Evolutionary conservation across 2,329 filamentous ascomycete species (phyloP).

Genomic region (Diaporthe ilicicola): DNA sequence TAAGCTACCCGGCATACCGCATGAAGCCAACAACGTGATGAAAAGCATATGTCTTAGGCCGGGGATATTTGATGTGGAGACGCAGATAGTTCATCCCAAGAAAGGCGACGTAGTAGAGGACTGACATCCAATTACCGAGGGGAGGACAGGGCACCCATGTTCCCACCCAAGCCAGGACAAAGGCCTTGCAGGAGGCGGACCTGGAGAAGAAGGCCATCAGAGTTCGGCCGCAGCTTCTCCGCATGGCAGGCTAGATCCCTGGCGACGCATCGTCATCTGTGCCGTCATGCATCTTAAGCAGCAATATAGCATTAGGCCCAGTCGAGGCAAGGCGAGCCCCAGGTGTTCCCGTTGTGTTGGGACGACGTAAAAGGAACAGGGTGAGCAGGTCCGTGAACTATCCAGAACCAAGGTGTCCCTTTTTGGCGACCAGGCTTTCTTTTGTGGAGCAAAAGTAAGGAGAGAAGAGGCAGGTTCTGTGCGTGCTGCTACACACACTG

Average conservation of each 20-base stretch:
- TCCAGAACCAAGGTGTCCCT: not conserved
- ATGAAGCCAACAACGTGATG: constrained; percentile 3
- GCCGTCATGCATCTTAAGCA: constrained; percentile 10
- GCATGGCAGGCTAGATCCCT: constrained; percentile 17
- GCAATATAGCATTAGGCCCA: not conserved
- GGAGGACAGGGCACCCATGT: constrained; percentile 5
- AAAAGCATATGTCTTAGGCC: constrained; percentile 16
- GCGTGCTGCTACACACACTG: not conserved
- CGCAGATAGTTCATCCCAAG: constrained; percentile 18
- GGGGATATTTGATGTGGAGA: constrained; percentile 21
- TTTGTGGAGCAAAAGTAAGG: not conserved
- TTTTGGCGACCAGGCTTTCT: too few species aligned
- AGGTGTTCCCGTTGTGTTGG: constrained; percentile 2
- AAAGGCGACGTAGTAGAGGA: not conserved
- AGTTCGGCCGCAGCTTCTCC: constrained; percentile 1
- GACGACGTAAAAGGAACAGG: not conserved
- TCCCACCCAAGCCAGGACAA: not conserved
- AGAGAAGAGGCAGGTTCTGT: not conserved
- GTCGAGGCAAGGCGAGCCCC: not conserved
- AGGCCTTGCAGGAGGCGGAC: not conserved
- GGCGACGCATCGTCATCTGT: constrained; percentile 13
- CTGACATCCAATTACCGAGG: constrained; percentile 4
- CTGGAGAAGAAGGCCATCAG: not conserved
- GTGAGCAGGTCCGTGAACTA: not conserved
- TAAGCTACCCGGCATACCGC: constrained; percentile 7